Base-by-base conservation (phyloP, 345 rosid genomes). In the Ailanthus altissimus region DNA sequence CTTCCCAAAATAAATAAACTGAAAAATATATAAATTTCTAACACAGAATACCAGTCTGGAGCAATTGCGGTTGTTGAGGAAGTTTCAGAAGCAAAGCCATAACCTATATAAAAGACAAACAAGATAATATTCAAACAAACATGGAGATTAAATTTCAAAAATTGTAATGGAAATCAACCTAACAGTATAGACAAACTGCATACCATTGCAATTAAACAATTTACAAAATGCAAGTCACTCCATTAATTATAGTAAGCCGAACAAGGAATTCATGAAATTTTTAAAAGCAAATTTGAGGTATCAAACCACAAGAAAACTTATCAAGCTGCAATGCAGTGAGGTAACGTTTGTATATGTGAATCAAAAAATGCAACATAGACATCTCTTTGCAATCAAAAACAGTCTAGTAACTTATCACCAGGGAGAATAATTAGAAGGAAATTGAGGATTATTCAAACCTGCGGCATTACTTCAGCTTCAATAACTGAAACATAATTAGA, bases 391-490 rank as follows among this genome's bases (percentile, higher is more conserved):
- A 32, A 36, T 3, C 51, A 53, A 21, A 14, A 51, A 32, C 26
- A 45, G 26, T 20, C 54, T 49, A 67, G 18, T 7, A 63, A 53
- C 4, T 16, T 25, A 66, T 21, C 42, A 25, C 32, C 43, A 46
- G 25, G 47, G 70, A 42, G 67, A 42, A 54, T 4, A 14, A 36
- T 10, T 8, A 77, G 70, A 72, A 81, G 70, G 74, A 76, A 67
- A 25, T 16, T 47, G 21, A 67, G 36, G 76, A 56, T 50, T 20
- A 72, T 75, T 62, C 76, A 51, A 78, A 96, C 98, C 98, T 86
- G 92, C 73, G 99, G 97, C 99, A 96, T 88, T 59, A 94, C 93
- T 81, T 91, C 97, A 73, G 86, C 86, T 88, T 96, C 99, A 76
- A 74, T 84, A 74, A 75, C 82, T 50, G 98, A 91, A 70, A 94